Evolutionary conservation across 2,329 filamentous ascomycete species (phyloP), one percentile per base, ranked within the genome.

Genomic region (Colletotrichum limetticola): DNA sequence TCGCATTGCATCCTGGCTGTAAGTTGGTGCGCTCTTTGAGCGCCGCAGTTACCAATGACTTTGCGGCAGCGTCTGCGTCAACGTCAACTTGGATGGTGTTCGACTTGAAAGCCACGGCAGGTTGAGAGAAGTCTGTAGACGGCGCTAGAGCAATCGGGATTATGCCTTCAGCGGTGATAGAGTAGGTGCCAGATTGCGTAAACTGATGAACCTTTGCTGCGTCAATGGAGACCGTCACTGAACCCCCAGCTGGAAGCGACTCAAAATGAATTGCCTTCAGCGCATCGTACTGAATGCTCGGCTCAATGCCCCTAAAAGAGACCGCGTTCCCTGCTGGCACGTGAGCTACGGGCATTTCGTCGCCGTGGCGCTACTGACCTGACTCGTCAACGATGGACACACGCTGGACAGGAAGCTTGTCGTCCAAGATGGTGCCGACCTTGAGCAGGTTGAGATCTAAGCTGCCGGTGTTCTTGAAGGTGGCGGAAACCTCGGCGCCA

Each of bases 391-490:
- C 6, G 22, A 65, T 46, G 28, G 30, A 19, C 28, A 65, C 28
- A 19, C 62, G 62, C 49, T 65, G 62, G 12, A 65, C 62, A 24
- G 62, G 62, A 19, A 65, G 62, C 14, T 65, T 55, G 30, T 56
- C 68, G 53, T 76, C 76, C 16, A 78, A 74, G 12, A 78, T 65
- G 16, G 76, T 77, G 28, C 77, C 76, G 24, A 77, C 66, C 32
- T 70, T 76, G 49, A 78, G 49, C 32, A 78, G 58, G 24, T 76
- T 78, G 7, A 78, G 74, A 28, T 78, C 75, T 14, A 49, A n/a
- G 42, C 42, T 22, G 42, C 42, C 42, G 7, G 19, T 5, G 19
- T 49, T 22, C 42, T 49, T 22, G 42, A 49, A 5, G 7, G 8
- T 49, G 16, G 42, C 19, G 19, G 42, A 49, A 49, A 22, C 19